Evolutionary conservation across 768 basidiomycete species (phyloP).

Genomic region (Termitomyces sp.): DNA sequence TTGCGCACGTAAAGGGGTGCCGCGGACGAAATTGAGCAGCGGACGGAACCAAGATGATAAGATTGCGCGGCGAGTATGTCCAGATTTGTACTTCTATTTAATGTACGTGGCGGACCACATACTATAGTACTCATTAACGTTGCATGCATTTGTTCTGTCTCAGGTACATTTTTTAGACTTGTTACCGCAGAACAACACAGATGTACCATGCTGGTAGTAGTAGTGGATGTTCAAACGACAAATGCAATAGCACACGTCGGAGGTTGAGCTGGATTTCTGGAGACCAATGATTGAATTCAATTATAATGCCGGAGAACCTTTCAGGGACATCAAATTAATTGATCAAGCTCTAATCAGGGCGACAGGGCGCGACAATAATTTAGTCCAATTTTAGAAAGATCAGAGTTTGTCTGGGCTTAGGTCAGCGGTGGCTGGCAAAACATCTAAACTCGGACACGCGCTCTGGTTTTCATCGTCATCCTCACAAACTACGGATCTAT

Average conservation of each 20-base stretch:
- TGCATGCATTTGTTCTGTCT: no score
- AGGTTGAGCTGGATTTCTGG: not conserved
- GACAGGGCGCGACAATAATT: no score
- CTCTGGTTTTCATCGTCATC: not conserved
- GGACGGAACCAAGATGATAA: constrained; percentile 9
- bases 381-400: not conserved
- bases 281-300: not conserved
- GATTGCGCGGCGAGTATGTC: not conserved
- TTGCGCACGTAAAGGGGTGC: not conserved
- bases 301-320: not conserved
- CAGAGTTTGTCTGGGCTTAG: not conserved
- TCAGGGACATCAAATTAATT: not conserved
- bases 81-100: not conserved
- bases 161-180: no score
- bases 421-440: not conserved
- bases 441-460: not conserved
- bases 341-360: no score
- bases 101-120: not conserved
- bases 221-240: not conserved
- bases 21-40: not conserved
- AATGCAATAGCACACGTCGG: not conserved
- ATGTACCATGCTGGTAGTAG: not conserved
- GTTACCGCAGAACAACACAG: not conserved
- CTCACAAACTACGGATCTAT: constrained; percentile 4
- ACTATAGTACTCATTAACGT: no score